Evolutionary conservation across 257 asterid genomes (phyloP).

Genomic region (Rehmannia glutinosa): DNA sequence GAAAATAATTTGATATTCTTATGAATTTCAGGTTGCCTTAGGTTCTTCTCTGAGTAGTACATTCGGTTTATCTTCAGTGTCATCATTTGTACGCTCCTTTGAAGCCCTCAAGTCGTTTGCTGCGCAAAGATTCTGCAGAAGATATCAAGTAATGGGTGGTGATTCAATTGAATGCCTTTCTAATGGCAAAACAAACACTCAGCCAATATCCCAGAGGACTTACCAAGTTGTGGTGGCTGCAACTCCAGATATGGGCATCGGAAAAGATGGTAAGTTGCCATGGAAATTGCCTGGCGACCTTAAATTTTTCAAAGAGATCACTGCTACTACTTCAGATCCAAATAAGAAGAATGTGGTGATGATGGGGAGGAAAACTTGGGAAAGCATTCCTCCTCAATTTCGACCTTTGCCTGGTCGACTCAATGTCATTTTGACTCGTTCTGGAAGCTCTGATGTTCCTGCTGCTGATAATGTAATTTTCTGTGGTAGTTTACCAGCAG

Average conservation of each 20-base stretch:
- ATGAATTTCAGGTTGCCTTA: slow-evolving; percentile 36
- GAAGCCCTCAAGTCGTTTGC: slow-evolving; percentile 14
- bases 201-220: slow-evolving; percentile 38
- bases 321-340: slow-evolving; percentile 53
- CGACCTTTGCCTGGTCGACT: slow-evolving; percentile 91
- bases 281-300: slow-evolving; percentile 80
- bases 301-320: slow-evolving; percentile 74
- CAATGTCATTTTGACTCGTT: slow-evolving; percentile 76
- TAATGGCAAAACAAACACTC: slow-evolving; percentile 26
- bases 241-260: slow-evolving; percentile 61
- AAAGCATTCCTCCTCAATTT: slow-evolving; percentile 69
- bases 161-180: slow-evolving; percentile 32
- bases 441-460: slow-evolving; percentile 51
- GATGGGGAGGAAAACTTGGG: no score
- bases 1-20: slow-evolving; percentile 11
- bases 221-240: slow-evolving; percentile 95
- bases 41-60: slow-evolving; percentile 8
- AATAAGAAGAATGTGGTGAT: slow-evolving; percentile 73
- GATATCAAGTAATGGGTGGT: slow-evolving; percentile 46
- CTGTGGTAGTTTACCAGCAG: slow-evolving; percentile 61
- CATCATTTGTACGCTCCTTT: slow-evolving; percentile 9
- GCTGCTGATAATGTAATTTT: slow-evolving; percentile 61
- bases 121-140: slow-evolving; percentile 18
- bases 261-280: no score
- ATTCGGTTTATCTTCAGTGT: slow-evolving; percentile 13